phyloP scores from a whole-genome alignment of 2,329 filamentous ascomycete genomes.

The Colletotrichum sp. region DNA sequence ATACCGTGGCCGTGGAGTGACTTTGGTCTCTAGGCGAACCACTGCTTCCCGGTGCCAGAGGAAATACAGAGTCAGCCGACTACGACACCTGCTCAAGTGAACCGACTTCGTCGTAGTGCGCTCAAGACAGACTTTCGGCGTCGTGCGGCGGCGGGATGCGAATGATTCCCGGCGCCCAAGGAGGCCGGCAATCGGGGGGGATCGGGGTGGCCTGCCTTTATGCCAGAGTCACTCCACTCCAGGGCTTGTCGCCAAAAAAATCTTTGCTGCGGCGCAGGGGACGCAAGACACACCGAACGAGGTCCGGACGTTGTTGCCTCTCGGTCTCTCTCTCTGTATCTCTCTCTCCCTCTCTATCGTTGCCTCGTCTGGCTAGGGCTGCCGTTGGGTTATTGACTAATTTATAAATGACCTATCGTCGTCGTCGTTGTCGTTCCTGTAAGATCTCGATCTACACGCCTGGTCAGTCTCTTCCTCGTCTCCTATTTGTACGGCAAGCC shows the following conservation, averaged over 20 bases:
- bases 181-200: slow-evolving; percentile 5
- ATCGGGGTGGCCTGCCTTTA: slow-evolving; percentile 11
- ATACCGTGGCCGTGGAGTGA: slow-evolving; percentile 12
- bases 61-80: slow-evolving; percentile 8
- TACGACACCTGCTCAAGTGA: slow-evolving; percentile 10
- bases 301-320: background rate
- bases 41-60: background rate
- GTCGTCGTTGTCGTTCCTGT: background rate
- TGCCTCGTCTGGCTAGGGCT: background rate
- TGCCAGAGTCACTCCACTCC: slow-evolving; percentile 20
- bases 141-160: slow-evolving; percentile 7
- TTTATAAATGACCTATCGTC: slow-evolving; percentile 10
- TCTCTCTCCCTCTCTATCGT: background rate
- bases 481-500: background rate
- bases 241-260: slow-evolving; percentile 15
- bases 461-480: slow-evolving; percentile 4
- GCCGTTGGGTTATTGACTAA: background rate
- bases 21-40: slow-evolving; percentile 1
- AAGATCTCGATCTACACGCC: slow-evolving; percentile 10
- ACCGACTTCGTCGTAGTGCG: slow-evolving; percentile 2
- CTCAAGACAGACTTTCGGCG: background rate
- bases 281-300: background rate
- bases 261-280: slow-evolving; percentile 3
- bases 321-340: background rate
- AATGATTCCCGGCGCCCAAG: background rate